Conservation (phyloP, 345 rosid species). For the Gossypium arboreum region DNA sequence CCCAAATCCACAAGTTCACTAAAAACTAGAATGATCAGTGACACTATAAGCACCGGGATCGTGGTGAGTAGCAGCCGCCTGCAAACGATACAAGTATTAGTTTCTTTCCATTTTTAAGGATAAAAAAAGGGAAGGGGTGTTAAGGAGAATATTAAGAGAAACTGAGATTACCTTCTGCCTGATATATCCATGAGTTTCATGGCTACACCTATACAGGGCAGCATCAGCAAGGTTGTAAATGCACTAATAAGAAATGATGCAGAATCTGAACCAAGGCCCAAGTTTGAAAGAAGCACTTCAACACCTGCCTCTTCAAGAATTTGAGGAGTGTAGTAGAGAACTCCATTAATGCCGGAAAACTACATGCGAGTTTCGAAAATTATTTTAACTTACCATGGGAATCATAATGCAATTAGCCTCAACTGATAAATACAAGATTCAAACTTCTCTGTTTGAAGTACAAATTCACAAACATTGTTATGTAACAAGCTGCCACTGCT, state of each 20-base stretch:
- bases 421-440: not conserved
- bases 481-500: no score
- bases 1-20: constrained; percentile 49
- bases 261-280: constrained; percentile 71
- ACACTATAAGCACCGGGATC: constrained; percentile 68
- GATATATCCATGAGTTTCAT: constrained; percentile 94
- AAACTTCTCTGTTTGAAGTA: not conserved
- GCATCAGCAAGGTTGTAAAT: constrained; percentile 81
- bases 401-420: not conserved
- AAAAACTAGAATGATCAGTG: constrained; percentile 64
- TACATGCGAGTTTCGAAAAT: constrained; percentile 25
- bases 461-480: no score
- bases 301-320: constrained; percentile 93
- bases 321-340: constrained; percentile 97
- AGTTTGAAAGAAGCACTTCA: constrained; percentile 66
- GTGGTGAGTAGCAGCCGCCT: constrained; percentile 80
- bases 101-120: not conserved
- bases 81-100: constrained; percentile 24
- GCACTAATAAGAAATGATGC: constrained; percentile 95
- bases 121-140: not conserved
- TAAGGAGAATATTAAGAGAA: not conserved
- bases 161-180: constrained; percentile 69
- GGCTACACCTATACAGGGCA: constrained; percentile 84
- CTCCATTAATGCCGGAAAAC: constrained; percentile 96
- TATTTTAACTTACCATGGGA: not conserved